Evolutionary conservation across 208 protist genomes (phyloP).

Genomic region (Crithidia sp.): DNA sequence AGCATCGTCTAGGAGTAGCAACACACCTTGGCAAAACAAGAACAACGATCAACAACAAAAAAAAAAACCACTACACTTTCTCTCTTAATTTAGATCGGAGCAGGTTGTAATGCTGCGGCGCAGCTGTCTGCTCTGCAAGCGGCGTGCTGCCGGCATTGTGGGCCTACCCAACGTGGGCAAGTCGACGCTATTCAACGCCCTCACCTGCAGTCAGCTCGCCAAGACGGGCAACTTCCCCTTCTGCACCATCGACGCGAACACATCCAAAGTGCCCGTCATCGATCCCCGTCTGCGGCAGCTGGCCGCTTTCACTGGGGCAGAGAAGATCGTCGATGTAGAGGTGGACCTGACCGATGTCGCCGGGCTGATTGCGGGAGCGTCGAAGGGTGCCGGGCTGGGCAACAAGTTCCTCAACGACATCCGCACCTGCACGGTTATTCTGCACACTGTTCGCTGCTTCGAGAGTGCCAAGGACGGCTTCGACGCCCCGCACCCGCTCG

Average conservation of each 20-base stretch:
- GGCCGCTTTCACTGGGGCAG: slow-evolving; percentile 63
- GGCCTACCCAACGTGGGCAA: slow-evolving; percentile 93
- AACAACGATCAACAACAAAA: background rate
- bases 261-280: slow-evolving; percentile 74
- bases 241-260: slow-evolving; percentile 93
- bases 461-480: slow-evolving; percentile 85
- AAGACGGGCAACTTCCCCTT: slow-evolving; percentile 95
- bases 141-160: slow-evolving; percentile 85
- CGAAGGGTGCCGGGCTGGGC: slow-evolving; percentile 83
- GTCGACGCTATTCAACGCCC: slow-evolving; percentile 93
- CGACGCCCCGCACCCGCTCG: slow-evolving; percentile 70
- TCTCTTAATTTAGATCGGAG: background rate
- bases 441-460: slow-evolving; percentile 92
- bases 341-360: slow-evolving; percentile 90
- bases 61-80: background rate
- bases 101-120: slow-evolving; percentile 25
- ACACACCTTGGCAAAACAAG: background rate
- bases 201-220: slow-evolving; percentile 87
- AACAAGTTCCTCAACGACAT: slow-evolving; percentile 91
- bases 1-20: no score
- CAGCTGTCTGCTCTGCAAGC: slow-evolving; percentile 26
- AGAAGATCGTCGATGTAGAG: slow-evolving; percentile 77
- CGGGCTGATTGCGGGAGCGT: slow-evolving; percentile 88
- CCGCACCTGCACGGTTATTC: slow-evolving; percentile 73
- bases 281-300: slow-evolving; percentile 80